A percentile compares a stretch with the other conserved stretches of the same genome.
Evolutionary conservation across 1,284 basidiomycete species (phyloP).

Genomic region (Pseudozyma hubeiensis): DNA sequence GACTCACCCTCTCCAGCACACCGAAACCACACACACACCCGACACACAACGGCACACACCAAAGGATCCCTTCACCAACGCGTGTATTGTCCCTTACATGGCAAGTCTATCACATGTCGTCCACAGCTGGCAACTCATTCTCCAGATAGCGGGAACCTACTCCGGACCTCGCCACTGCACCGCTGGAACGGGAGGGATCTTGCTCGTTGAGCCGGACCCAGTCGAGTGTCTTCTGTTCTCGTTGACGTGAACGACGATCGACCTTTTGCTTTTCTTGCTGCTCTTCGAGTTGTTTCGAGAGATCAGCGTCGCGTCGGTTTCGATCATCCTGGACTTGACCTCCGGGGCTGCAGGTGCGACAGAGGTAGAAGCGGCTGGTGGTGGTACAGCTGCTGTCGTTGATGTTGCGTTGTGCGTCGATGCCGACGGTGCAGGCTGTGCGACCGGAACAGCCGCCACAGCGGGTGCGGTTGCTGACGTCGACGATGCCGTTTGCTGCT

Average conservation of each 20-base stretch:
- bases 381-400: background rate
- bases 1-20: background rate
- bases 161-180: slow-evolving; percentile 31
- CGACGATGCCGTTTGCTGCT: background rate
- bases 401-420: background rate
- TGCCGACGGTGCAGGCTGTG: background rate
- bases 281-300: slow-evolving; percentile 39
- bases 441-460: background rate
- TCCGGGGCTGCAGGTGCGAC: background rate
- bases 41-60: background rate
- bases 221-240: slow-evolving; percentile 22
- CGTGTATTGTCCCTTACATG: background rate
- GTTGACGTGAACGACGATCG: slow-evolving; percentile 37
- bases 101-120: too few relatives aligned
- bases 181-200: slow-evolving; percentile 32
- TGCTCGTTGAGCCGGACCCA: slow-evolving; percentile 5
- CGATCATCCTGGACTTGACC: slow-evolving; percentile 30
- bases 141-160: too few relatives aligned
- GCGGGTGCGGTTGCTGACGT: background rate
- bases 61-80: background rate
- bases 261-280: slow-evolving; percentile 25
- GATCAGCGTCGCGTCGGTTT: slow-evolving; percentile 15
- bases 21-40: background rate
- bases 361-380: background rate
- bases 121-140: too few relatives aligned